These are phyloP conservation scores for Eragrostis curvula DNA, from an alignment of 176 grass and related monocot species.

Conservation along the genomic window DNA sequence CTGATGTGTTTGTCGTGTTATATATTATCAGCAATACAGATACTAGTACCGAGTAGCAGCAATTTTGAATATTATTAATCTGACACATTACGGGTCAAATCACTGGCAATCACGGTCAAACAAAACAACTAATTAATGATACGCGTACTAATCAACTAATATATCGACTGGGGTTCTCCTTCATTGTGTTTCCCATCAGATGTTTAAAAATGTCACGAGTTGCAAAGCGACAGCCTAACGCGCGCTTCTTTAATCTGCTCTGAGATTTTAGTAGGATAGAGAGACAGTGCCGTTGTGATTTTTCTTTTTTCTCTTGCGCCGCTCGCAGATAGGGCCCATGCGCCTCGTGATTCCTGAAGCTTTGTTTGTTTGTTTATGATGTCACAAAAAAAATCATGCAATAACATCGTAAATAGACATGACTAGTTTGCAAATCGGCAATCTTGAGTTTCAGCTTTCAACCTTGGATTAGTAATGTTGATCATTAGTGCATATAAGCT, in stretches of 20 bases:
- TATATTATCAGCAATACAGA: neutral
- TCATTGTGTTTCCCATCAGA: constrained; percentile 40
- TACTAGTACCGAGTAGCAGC: too few relatives aligned
- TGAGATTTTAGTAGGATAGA: neutral
- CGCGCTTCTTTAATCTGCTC: neutral
- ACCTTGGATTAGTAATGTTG: too few relatives aligned
- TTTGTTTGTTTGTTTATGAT: neutral
- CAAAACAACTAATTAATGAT: constrained; percentile 16
- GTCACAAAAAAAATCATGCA: neutral
- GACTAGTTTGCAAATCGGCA: too few relatives aligned
- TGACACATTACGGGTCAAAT: constrained; percentile 49
- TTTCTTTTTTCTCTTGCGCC: neutral
- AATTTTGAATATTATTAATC: neutral
- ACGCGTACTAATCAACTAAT: neutral
- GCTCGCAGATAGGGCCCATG: neutral
- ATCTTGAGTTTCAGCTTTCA: too few relatives aligned
- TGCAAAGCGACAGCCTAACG: constrained; percentile 50
- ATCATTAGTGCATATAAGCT: too few relatives aligned
- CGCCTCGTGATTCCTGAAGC: neutral
- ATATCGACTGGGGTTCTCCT: constrained; percentile 25
- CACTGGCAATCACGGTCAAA: constrained; percentile 49
- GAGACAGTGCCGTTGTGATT: too few relatives aligned
- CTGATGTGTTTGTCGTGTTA: constrained; percentile 26
- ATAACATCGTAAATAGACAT: neutral
- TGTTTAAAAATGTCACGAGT: constrained; percentile 44